Evolutionary conservation across 257 asterid genomes (phyloP), one percentile per base, ranked within the genome.

Genomic region (Solanum corneliomulleri): DNA sequence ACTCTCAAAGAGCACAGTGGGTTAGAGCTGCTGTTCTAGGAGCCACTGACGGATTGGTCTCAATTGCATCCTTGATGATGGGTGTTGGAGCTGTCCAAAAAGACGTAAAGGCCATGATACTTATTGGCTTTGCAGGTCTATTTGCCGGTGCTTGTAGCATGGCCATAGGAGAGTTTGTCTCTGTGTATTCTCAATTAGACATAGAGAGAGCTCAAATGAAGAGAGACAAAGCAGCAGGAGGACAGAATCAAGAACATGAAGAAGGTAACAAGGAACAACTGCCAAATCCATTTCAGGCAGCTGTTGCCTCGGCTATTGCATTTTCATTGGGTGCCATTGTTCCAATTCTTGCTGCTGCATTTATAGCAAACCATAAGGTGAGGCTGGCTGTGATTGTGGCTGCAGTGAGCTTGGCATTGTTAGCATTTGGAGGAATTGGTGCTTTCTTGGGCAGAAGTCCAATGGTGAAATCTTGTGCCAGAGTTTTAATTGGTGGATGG

Each of bases 401-500:
- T n/a, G 83, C 83, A 13, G 83, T n/a, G 60, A 76, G 83, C 62
- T 76, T 76, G 13, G 37, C n/a, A 2, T 76, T 76, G 83, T 42
- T 76, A n/a, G 60, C 39, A 87, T 93, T 92, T 88, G 96, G 96
- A 86, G 88, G 91, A 90, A 13, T 92, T 37, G 96, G 94, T 88
- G 96, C 96, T 86, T 89, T 75, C 69, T 37, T 92, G 20, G 94
- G 95, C 33, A 82, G 87, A 81, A 74, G 82, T 74, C 93, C 93
- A 83, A 90, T 89, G 89, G 89, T 86, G 81, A 41, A 86, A 91
- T 92, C 95, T 76, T 76, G 60, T 25, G 60, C 83, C 37, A 76
- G 83, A 76, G 60, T 42, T n/a, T n/a, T 42, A 76, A n/a, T 94
- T 45, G 95, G 97, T 18, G 97, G 97, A 31, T 93, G 95, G 97